Conservation (phyloP, 2,329 filamentous ascomycete genomes). For the Penicillium sp. region DNA sequence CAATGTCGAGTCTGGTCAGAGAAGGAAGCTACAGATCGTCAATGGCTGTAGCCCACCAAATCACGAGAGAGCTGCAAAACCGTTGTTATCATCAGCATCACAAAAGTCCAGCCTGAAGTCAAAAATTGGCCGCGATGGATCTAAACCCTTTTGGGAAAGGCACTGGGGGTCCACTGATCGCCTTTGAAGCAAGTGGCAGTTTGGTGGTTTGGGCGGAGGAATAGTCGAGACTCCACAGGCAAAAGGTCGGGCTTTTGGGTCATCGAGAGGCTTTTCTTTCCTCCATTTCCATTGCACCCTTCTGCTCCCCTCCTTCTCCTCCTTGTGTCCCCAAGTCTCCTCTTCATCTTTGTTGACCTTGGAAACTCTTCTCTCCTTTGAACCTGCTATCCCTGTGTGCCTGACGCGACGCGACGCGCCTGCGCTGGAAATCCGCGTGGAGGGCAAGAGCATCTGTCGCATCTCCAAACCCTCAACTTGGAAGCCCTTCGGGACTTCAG, state of each 20-base stretch:
- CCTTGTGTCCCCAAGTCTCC: background rate
- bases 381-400: background rate
- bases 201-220: background rate
- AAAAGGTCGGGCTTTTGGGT: background rate
- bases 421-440: background rate
- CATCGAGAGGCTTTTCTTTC: background rate
- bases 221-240: background rate
- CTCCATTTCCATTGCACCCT: background rate
- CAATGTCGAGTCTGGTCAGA: background rate
- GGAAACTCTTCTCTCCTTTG: background rate
- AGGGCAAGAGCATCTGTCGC: background rate
- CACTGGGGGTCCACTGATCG: conserved; percentile 5
- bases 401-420: background rate
- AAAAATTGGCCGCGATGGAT: conserved; percentile 9
- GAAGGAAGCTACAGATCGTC: background rate
- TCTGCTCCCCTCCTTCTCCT: background rate
- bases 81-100: background rate
- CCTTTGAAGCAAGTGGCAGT: background rate
- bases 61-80: background rate
- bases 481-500: background rate
- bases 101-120: background rate
- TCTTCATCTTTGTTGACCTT: background rate
- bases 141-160: conserved; percentile 17
- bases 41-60: background rate
- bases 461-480: background rate